Evolutionary conservation across 1,284 basidiomycete species (phyloP), one percentile per base, ranked within the genome.

Genomic region (Pseudozyma flocculosa): DNA sequence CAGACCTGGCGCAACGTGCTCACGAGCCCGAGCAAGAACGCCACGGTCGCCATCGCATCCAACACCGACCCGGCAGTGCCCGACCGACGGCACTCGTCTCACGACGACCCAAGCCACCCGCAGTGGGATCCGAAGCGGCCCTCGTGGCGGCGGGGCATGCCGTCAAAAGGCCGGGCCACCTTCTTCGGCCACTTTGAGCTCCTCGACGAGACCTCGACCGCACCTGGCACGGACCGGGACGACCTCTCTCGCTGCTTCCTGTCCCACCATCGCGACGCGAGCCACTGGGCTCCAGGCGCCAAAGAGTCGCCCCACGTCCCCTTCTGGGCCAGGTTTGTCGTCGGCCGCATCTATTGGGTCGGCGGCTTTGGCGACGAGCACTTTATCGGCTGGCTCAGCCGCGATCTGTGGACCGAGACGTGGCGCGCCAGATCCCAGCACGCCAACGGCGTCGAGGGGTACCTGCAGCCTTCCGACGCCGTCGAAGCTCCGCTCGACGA

Each of bases 321-420:
- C 3, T 50, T 68, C 22, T 78, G 70, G 70, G 67, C 70, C 23
- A 58, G 56, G 4, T 72, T 78, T 52, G 44, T 41, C 21, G 62
- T 70, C 22, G 43, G 69, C 30, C 48, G 52, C 43, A 60, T 70
- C 9, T 76, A 75, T 48, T 68, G 65, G 45, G 68, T 78, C 0
- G 75, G 75, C 9, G 75, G 75, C 22, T 78, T 73, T 29, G 74
- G 75, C 9, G 75, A 78, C 46, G 75, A 78, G 53, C 75, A 75
- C 55, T 61, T 57, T 38, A 78, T 78, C 24, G 74, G 75, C 21
- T 61, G 65, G 62, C 53, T 78, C 42, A 51, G 46, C 29, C 45
- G 53, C 44, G 54, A 62, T 10, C 50, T 55, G 18, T 75, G 63
- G 63, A 47, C 26, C 26, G 26, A 29, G 7, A 11, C 11, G 26